Evolutionary conservation across 768 basidiomycete genomes (phyloP).

Genomic region (Lactifluus subvellereus): DNA sequence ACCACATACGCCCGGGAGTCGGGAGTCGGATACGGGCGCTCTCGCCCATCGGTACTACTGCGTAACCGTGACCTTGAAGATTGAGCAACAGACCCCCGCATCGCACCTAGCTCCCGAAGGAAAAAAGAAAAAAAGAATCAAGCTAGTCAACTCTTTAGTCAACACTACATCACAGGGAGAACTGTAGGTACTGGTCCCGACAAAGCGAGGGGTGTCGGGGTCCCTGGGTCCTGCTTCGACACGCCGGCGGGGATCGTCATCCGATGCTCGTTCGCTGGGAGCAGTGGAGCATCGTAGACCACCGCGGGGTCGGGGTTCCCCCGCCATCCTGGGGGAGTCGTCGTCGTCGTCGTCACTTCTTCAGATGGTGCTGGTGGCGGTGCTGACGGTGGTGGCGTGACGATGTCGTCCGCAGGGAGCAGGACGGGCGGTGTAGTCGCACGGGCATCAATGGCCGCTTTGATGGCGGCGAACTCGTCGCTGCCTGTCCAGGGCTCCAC

Average conservation of each 20-base stretch:
- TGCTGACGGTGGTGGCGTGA: background rate
- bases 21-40: too few relatives aligned
- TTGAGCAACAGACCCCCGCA: too few relatives aligned
- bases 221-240: constrained; percentile 20
- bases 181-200: background rate
- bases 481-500: constrained; percentile 25
- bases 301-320: constrained; percentile 23
- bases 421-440: constrained; percentile 8
- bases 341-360: background rate
- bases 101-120: background rate
- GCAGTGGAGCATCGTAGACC: constrained; percentile 19
- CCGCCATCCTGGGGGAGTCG: constrained; percentile 23
- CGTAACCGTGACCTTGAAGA: too few relatives aligned
- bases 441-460: constrained; percentile 15
- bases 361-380: background rate
- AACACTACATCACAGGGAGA: constrained; percentile 11
- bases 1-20: too few relatives aligned
- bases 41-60: too few relatives aligned
- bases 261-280: constrained; percentile 20
- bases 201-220: constrained; percentile 20
- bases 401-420: constrained; percentile 2
- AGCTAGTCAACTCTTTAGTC: background rate
- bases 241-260: constrained; percentile 19
- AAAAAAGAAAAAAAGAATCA: background rate
- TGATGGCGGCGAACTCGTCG: constrained; percentile 23